phyloP scores from a whole-genome alignment of 495 filamentous ascomycete species.

The Podospora didyma region DNA sequence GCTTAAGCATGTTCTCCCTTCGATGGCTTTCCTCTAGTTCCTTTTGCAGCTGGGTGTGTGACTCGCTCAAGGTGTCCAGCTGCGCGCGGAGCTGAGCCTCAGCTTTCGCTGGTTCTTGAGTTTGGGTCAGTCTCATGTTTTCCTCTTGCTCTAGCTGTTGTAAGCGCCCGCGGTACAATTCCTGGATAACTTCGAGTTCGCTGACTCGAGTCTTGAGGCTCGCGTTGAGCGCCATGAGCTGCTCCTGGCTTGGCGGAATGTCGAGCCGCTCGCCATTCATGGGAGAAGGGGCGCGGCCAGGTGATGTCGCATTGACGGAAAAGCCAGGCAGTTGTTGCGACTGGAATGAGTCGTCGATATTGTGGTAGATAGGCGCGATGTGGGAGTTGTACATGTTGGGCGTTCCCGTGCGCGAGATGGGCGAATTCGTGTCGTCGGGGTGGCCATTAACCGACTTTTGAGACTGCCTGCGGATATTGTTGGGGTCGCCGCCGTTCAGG shows the following conservation, averaged over 20 bases:
- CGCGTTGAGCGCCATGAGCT: slow-evolving; percentile 70
- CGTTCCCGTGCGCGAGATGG: slow-evolving; percentile 82
- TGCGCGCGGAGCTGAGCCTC: slow-evolving; percentile 38
- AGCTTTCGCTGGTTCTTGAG: slow-evolving; percentile 51
- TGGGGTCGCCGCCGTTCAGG: slow-evolving; percentile 56
- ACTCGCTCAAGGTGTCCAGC: slow-evolving; percentile 40
- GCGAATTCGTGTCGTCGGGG: slow-evolving; percentile 77
- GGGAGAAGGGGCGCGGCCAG: slow-evolving; percentile 62
- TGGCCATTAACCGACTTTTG: slow-evolving; percentile 68
- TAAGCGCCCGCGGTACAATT: slow-evolving; percentile 85
- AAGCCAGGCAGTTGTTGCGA: slow-evolving; percentile 37
- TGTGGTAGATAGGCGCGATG: slow-evolving; percentile 64
- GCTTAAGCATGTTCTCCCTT: slow-evolving; percentile 78
- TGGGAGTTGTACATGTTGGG: slow-evolving; percentile 63
- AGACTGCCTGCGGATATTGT: slow-evolving; percentile 55
- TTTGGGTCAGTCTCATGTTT: slow-evolving; percentile 51
- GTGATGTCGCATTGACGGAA: slow-evolving; percentile 59
- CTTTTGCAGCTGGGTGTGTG: slow-evolving; percentile 44
- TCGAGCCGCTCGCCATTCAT: slow-evolving; percentile 70
- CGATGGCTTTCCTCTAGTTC: slow-evolving; percentile 71
- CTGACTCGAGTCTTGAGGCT: slow-evolving; percentile 83
- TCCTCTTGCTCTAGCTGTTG: slow-evolving; percentile 81
- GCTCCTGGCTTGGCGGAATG: slow-evolving; percentile 74
- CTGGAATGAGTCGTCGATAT: slow-evolving; percentile 61
- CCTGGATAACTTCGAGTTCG: slow-evolving; percentile 94